Evolutionary conservation across 163 green algal species (phyloP).

Genomic region (Chlamydomonas reinhardtii): DNA sequence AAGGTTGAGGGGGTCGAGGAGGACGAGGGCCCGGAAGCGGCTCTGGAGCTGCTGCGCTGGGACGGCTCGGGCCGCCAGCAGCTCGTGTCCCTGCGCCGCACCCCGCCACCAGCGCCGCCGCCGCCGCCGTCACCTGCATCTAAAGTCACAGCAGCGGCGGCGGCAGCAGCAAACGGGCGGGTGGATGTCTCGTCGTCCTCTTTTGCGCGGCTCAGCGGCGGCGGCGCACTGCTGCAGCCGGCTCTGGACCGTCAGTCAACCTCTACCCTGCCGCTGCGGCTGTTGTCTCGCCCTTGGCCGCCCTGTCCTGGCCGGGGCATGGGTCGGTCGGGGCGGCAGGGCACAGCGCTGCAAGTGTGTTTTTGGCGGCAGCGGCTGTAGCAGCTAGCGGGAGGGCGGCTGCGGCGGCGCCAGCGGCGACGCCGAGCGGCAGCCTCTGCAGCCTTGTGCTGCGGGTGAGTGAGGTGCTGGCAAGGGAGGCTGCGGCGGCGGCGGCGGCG

Average conservation of each 20-base stretch:
- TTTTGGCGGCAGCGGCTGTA: no score
- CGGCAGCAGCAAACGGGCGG: no score
- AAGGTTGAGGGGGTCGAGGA: neutral
- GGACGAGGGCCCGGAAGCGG: neutral
- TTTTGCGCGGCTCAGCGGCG: no score
- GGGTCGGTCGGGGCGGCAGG: no score
- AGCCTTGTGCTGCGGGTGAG: no score
- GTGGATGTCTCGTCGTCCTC: neutral
- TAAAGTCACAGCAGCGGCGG: neutral
- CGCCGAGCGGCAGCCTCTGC: no score
- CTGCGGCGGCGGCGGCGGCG: neutral
- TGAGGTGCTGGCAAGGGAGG: neutral
- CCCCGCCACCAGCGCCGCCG: neutral
- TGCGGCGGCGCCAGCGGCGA: no score
- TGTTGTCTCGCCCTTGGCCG: no score
- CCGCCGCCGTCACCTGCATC: neutral
- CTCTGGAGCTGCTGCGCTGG: neutral
- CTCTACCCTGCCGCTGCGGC: no score
- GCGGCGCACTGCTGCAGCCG: neutral
- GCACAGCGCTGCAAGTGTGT: no score
- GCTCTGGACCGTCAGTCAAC: neutral
- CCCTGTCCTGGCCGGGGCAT: no score
- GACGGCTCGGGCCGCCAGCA: neutral
- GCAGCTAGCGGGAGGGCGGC: no score
- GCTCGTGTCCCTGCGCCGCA: neutral